Conservation (phyloP, 345 rosid genomes). For the Carallia brachiata region DNA sequence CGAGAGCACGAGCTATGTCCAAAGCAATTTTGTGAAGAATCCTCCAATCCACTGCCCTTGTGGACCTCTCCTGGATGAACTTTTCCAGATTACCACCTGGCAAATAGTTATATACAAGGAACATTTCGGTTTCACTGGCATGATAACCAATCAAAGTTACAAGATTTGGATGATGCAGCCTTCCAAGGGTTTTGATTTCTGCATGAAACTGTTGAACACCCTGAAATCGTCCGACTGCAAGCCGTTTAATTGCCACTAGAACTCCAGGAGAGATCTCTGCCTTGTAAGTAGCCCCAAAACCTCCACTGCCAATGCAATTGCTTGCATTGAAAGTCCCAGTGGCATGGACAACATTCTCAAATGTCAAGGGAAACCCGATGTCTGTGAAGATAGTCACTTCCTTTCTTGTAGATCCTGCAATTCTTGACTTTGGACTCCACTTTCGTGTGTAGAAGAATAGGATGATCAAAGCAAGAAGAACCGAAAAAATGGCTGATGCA, state of each 20-base stretch:
- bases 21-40: constrained; percentile 42
- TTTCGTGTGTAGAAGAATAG: constrained; percentile 29
- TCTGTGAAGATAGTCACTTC: constrained; percentile 26
- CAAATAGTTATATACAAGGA: constrained; percentile 37
- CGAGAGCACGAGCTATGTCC: constrained; percentile 34
- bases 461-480: constrained; percentile 23
- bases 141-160: constrained; percentile 41
- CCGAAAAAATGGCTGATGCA: constrained; percentile 29
- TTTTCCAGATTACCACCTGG: constrained; percentile 39
- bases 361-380: constrained; percentile 34
- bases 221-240: constrained; percentile 32
- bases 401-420: constrained; percentile 26
- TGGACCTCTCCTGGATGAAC: constrained; percentile 33
- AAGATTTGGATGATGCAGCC: constrained; percentile 35
- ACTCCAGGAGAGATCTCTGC: constrained; percentile 32
- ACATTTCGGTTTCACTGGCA: constrained; percentile 38
- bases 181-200: constrained; percentile 36
- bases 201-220: constrained; percentile 36
- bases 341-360: constrained; percentile 28
- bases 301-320: constrained; percentile 39
- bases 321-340: constrained; percentile 36
- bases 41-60: constrained; percentile 23
- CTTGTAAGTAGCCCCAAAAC: constrained; percentile 42
- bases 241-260: constrained; percentile 35
- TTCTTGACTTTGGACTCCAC: constrained; percentile 15